Base-by-base conservation (phyloP, 108 stramenopile species). In the Pseudonitzschia delicatissima region DNA sequence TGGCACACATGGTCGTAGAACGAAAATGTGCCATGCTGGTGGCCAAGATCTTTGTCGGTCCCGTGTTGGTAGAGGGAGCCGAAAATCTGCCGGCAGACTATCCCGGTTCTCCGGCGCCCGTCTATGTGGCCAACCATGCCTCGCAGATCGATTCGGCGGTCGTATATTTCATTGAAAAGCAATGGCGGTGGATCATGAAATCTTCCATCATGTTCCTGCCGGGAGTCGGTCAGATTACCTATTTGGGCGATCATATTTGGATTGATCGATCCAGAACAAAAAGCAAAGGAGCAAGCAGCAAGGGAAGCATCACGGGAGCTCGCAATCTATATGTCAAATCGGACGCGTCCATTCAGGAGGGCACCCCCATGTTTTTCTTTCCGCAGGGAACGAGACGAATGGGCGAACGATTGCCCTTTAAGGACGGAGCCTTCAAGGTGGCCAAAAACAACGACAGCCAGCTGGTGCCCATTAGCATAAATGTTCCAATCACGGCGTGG, bases 351-450 rank as follows among this genome's bases (percentile, higher is more conserved):
- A 62, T 91, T 8, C 85, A 86, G 70, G 62, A 71, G 13, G 88
- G 91, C 5, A 60, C 83, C 50, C 85, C 91, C 36, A 86, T 93
- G 85, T 84, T 93, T 50, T 83, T 93, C 62, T 93, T 90, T 68
- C 91, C 91, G 9, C 91, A 93, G 65, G 91, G 91, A 37, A 93
- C 91, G 50, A 75, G 91, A 27, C 72, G 87, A 11, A 83, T 90
- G 83, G 79, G 66, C 26, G 79, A 80, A 44, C 84, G 85, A 50
- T 59, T 87, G 21, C 87, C 88, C 17, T 93, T 93, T 70, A 90
- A 90, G 63, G 88, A 93, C 72, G 91, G 91, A 23, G 91, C 91
- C 55, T 93, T 84, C 58, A 71, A 71, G 42, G 72, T 93, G 3
- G 91, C 91, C 1, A 26, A 79, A 29, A 76, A 84, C 28, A 90